Conservation (phyloP, 768 basidiomycete genomes). For the Phallus indusiatus region DNA sequence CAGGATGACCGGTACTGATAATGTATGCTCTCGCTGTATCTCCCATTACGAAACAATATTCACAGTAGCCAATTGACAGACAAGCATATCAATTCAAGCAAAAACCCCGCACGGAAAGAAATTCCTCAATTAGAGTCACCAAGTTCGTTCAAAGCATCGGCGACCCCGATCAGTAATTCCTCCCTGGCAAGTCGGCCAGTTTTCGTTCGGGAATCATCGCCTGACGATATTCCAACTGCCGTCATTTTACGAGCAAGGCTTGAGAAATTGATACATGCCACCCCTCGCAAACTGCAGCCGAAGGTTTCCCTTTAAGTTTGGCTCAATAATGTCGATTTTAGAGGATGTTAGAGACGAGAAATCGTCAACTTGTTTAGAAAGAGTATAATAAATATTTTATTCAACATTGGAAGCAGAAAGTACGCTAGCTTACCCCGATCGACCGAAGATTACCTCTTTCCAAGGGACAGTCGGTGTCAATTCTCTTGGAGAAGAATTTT, state of each 20-base stretch:
- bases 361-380: too few relatives aligned
- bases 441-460: slow-evolving; percentile 43
- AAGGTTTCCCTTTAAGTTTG: not conserved
- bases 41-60: not conserved
- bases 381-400: too few relatives aligned
- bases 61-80: not conserved
- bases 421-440: not conserved
- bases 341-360: too few relatives aligned
- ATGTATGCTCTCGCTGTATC: not conserved
- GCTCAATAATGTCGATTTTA: not conserved
- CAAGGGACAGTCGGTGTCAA: slow-evolving; percentile 19
- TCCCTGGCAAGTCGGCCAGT: not conserved
- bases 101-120: too few relatives aligned
- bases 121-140: too few relatives aligned
- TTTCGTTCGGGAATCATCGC: not conserved
- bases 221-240: not conserved
- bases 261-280: not conserved
- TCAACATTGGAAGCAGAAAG: too few relatives aligned
- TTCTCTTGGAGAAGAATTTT: slow-evolving; percentile 10
- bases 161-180: not conserved
- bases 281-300: not conserved
- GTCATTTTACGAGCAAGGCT: not conserved
- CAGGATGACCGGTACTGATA: not conserved
- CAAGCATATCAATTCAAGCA: not conserved
- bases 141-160: not conserved